These are phyloP conservation scores for Diddensiella caesifluorescens DNA, from an alignment of 805 yeast genomes.

Conservation along the genomic window DNA sequence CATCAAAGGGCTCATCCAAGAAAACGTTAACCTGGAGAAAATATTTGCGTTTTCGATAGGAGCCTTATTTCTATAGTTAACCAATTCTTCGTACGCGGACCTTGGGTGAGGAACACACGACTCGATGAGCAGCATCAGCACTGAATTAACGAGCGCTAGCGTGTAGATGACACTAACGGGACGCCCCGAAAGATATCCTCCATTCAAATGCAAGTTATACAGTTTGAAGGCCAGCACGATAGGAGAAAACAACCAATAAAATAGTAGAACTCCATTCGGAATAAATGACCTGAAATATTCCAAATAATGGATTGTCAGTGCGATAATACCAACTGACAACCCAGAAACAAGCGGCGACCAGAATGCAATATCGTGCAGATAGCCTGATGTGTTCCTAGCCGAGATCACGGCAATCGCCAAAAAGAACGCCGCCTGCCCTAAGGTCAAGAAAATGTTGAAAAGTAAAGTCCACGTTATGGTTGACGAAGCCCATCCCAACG, in stretches of 20 bases:
- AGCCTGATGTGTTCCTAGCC: constrained; percentile 18
- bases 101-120: constrained; percentile 35
- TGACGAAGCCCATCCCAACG: constrained; percentile 23
- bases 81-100: constrained; percentile 30
- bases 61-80: constrained; percentile 31
- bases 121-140: constrained; percentile 43
- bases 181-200: constrained; percentile 9
- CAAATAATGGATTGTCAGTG: constrained; percentile 54
- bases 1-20: constrained; percentile 90
- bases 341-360: constrained; percentile 38
- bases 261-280: constrained; percentile 61
- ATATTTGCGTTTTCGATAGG: constrained; percentile 61
- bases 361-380: constrained; percentile 29
- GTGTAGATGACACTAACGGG: constrained; percentile 28
- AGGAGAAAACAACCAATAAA: constrained; percentile 66
- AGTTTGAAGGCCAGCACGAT: constrained; percentile 42
- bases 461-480: constrained; percentile 23
- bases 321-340: constrained; percentile 46
- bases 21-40: constrained; percentile 70
- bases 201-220: constrained; percentile 16
- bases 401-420: constrained; percentile 15
- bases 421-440: constrained; percentile 19
- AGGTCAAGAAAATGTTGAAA: constrained; percentile 20
- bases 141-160: constrained; percentile 37
- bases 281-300: constrained; percentile 65